A percentile compares a stretch with the other conserved stretches of the same genome.
These are phyloP conservation scores for Mariannaea sp. DNA, from an alignment of 2,329 filamentous ascomycete genomes.

Conservation along the genomic window DNA sequence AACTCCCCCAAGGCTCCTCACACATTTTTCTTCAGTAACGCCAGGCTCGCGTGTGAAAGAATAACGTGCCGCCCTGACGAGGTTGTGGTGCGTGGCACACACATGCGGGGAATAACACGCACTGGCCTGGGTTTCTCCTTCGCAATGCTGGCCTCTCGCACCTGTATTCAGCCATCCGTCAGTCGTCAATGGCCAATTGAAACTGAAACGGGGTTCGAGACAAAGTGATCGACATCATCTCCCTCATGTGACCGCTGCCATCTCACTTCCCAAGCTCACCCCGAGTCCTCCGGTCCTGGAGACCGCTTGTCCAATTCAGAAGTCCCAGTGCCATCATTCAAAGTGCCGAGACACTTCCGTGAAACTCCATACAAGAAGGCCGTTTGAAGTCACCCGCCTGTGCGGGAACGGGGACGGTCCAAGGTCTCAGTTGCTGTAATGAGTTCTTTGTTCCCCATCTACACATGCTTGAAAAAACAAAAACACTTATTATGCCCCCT, in stretches of 20 bases:
- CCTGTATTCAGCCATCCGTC: slow-evolving; percentile 6
- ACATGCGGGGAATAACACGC: slow-evolving; percentile 1
- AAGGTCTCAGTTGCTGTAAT: background rate
- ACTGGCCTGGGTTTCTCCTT: background rate
- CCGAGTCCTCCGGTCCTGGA: slow-evolving; percentile 14
- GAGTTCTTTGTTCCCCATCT: too few relatives aligned
- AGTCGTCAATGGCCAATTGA: slow-evolving; percentile 3
- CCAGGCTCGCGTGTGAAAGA: slow-evolving; percentile 15
- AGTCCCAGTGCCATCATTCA: slow-evolving; percentile 2
- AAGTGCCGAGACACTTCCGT: slow-evolving; percentile 22
- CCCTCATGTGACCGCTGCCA: slow-evolving; percentile 32
- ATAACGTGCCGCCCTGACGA: slow-evolving; percentile 9
- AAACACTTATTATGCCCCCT: too few relatives aligned
- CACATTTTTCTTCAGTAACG: slow-evolving; percentile 1
- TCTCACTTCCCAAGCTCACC: slow-evolving; percentile 10
- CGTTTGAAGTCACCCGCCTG: background rate
- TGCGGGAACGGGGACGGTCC: background rate
- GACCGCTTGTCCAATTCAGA: slow-evolving; percentile 10
- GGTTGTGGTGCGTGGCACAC: slow-evolving; percentile 3
- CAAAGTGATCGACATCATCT: slow-evolving; percentile 32
- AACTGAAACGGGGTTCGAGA: slow-evolving; percentile 22
- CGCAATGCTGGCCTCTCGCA: background rate
- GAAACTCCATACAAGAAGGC: background rate
- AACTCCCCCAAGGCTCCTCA: slow-evolving; percentile 8
- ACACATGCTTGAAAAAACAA: background rate